Conservation (phyloP, 176 grass and related monocot species). For the Poa pratensis region DNA sequence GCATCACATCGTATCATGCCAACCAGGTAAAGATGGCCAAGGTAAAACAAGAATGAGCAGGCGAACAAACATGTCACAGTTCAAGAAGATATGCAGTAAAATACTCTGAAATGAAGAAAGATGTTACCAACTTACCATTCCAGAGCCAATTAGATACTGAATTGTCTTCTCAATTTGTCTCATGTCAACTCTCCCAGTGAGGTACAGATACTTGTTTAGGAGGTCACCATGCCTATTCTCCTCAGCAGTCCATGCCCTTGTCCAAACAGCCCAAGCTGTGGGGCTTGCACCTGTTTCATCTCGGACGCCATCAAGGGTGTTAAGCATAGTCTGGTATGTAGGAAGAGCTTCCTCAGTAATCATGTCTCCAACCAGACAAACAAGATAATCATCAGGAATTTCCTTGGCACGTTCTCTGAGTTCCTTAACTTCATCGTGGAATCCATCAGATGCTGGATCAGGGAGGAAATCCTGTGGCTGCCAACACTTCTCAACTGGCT, state of each 20-base stretch:
- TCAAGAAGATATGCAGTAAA: not conserved
- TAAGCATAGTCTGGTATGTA: slow-evolving; percentile 98
- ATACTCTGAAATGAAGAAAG: slow-evolving; percentile 13
- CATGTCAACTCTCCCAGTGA: slow-evolving; percentile 93
- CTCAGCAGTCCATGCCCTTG: slow-evolving; percentile 97
- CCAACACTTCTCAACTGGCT: slow-evolving; percentile 97
- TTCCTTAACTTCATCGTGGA: slow-evolving; percentile 88
- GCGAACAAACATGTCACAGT: not conserved
- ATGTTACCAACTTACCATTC: slow-evolving; percentile 96
- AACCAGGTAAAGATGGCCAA: not conserved
- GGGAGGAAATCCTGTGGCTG: slow-evolving; percentile 97
- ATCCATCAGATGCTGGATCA: slow-evolving; percentile 84
- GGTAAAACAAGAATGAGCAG: slow-evolving; percentile 27
- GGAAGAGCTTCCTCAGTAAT: slow-evolving; percentile 98
- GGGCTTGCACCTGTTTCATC: slow-evolving; percentile 95
- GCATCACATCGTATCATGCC: not conserved
- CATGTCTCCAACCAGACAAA: slow-evolving; percentile 96
- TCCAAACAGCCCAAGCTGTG: slow-evolving; percentile 93
- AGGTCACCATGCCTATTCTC: slow-evolving; percentile 97
- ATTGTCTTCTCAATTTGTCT: slow-evolving; percentile 94
- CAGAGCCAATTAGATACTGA: slow-evolving; percentile 95
- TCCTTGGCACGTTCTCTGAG: slow-evolving; percentile 87
- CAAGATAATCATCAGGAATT: slow-evolving; percentile 95
- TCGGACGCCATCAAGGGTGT: slow-evolving; percentile 88
- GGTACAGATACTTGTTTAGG: slow-evolving; percentile 90